Percentiles rank a stretch among this genome's conserved stretches.
phyloP scores from a whole-genome alignment of 1,139 yeast species.

The Candida smagusa region DNA sequence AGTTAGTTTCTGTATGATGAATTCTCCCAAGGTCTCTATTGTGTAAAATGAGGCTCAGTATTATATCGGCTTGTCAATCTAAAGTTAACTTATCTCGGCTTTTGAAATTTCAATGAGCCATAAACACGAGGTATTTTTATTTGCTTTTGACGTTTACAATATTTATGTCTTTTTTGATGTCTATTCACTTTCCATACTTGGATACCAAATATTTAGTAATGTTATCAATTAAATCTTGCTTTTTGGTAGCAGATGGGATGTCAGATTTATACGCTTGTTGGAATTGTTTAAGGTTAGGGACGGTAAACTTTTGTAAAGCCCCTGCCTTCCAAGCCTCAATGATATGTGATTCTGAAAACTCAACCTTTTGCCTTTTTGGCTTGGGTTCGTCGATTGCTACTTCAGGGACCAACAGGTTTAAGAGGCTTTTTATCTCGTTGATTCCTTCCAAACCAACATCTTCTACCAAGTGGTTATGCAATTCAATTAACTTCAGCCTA shows the following conservation, averaged over 20 bases:
- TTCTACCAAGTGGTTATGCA: neutral
- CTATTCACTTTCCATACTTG: conserved; percentile 9
- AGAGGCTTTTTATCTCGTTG: neutral
- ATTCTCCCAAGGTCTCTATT: too few species aligned
- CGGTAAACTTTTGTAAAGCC: conserved; percentile 32
- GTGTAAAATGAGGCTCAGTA: too few species aligned
- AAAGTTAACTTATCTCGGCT: too few species aligned
- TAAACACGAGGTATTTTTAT: too few species aligned
- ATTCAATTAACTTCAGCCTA: neutral
- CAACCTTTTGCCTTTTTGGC: conserved; percentile 18
- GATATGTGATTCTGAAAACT: conserved; percentile 29
- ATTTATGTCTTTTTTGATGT: too few species aligned
- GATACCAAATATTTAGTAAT: conserved; percentile 15
- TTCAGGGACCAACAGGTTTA: neutral
- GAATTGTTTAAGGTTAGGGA: conserved; percentile 39
- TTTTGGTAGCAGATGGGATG: conserved; percentile 35
- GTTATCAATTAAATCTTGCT: conserved; percentile 42
- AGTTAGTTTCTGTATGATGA: conserved; percentile 19
- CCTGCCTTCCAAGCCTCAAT: conserved; percentile 40
- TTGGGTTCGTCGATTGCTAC: conserved; percentile 10
- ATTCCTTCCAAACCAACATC: neutral
- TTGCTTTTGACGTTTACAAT: too few species aligned
- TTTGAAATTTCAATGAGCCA: too few species aligned
- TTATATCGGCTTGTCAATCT: too few species aligned
- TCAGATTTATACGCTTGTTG: conserved; percentile 28